Conservation (phyloP, 2,329 filamentous ascomycete genomes). For the Knufia petricola region DNA sequence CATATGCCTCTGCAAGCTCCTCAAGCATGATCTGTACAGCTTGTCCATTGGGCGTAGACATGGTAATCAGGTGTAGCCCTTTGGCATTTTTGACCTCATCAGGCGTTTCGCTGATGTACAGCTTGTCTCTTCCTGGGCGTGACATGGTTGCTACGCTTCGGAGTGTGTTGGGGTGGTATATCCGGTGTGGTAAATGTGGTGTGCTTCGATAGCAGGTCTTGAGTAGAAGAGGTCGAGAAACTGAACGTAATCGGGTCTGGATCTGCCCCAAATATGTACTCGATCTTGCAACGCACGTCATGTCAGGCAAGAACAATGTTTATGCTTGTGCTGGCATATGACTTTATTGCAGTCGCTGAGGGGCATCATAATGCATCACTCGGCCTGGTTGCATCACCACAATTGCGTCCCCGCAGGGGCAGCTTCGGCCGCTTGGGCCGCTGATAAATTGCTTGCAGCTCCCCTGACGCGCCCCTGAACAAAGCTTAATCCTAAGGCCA, state of each 20-base stretch:
- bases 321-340: neutral
- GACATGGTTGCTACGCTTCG: neutral
- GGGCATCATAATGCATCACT: neutral
- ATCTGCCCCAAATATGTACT: neutral
- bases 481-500: neutral
- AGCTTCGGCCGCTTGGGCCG: neutral
- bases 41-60: slow-evolving; percentile 43
- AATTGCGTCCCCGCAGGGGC: neutral
- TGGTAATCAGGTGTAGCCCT: slow-evolving; percentile 44
- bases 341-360: neutral
- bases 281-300: neutral
- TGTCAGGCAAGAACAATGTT: neutral
- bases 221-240: neutral
- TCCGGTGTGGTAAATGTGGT: neutral
- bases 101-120: slow-evolving; percentile 39
- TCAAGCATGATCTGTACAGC: slow-evolving; percentile 48
- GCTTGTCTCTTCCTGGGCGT: slow-evolving; percentile 29
- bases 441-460: neutral
- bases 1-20: slow-evolving; percentile 43
- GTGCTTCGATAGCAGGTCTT: neutral
- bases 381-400: neutral
- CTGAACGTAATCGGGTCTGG: neutral
- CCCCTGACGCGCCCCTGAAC: neutral
- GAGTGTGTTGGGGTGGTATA: neutral
- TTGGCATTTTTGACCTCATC: slow-evolving; percentile 39